A percentile compares a stretch with the other conserved stretches of the same genome.
Evolutionary conservation across 2,329 filamentous ascomycete genomes (phyloP).

Genomic region (Xylariaceae sp.): DNA sequence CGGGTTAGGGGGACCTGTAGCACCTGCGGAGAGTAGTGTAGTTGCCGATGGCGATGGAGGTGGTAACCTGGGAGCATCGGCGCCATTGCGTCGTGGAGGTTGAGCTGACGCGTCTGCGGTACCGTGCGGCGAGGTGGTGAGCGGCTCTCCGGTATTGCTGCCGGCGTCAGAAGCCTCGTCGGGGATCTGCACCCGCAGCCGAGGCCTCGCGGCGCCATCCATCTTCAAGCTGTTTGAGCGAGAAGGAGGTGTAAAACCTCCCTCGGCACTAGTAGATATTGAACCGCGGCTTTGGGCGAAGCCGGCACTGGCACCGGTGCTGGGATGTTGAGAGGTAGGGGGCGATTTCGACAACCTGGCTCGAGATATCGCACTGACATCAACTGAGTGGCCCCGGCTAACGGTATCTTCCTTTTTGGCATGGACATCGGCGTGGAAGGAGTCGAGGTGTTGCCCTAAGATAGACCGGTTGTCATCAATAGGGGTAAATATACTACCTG

Average conservation of each 20-base stretch:
- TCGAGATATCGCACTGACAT: conserved; percentile 55
- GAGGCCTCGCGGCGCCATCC: conserved; percentile 63
- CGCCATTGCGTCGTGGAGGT: conserved; percentile 42
- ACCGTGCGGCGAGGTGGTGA: conserved; percentile 53
- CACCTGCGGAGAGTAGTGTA: conserved; percentile 81
- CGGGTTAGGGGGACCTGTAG: conserved; percentile 88
- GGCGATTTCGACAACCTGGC: conserved; percentile 48
- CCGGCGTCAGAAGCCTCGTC: conserved; percentile 79
- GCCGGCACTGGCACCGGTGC: conserved; percentile 47
- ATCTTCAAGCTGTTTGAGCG: conserved; percentile 72
- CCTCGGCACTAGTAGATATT: conserved; percentile 59
- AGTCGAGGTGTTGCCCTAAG: conserved; percentile 74
- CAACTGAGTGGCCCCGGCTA: conserved; percentile 60
- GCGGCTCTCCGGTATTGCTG: conserved; percentile 67
- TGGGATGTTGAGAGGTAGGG: conserved; percentile 47
- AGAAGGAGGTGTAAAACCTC: conserved; percentile 63
- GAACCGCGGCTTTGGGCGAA: conserved; percentile 48
- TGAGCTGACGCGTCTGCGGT: conserved; percentile 57
- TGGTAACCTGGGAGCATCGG: conserved; percentile 65
- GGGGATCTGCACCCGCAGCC: conserved; percentile 90
- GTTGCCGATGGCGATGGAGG: conserved; percentile 89
- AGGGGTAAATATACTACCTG: conserved; percentile 88
- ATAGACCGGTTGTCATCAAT: conserved; percentile 92
- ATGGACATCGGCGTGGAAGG: conserved; percentile 56
- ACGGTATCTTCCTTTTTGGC: conserved; percentile 36